Conservation (phyloP, 225 moss, liverwort and hornwort genomes). For the Ulota crispa region DNA sequence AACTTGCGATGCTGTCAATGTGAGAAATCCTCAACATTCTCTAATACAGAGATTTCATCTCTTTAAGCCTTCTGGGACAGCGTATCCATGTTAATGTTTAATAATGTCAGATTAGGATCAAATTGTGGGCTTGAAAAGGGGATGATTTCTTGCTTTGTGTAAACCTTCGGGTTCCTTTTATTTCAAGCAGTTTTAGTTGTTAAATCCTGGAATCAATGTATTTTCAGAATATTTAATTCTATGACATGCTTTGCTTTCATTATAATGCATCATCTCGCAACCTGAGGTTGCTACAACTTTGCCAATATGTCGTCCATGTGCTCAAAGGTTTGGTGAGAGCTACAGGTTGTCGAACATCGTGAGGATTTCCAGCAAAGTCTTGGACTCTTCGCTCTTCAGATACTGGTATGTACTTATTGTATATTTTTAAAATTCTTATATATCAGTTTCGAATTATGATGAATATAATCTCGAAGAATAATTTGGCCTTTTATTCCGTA, state of each 20-base stretch:
- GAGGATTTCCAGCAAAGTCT: conserved; percentile 55
- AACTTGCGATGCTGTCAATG: conserved; percentile 26
- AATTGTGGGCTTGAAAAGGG: conserved; percentile 4
- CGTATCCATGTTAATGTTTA: neutral
- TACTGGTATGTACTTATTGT: conserved; percentile 58
- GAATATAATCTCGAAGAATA: no score
- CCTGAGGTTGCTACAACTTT: neutral
- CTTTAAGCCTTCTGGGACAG: neutral
- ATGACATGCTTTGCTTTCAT: neutral
- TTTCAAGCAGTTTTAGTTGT: neutral
- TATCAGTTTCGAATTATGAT: no score
- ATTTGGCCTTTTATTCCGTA: neutral
- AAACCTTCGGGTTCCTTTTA: neutral
- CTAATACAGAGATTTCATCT: neutral
- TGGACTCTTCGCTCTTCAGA: conserved; percentile 66
- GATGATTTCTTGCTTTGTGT: conserved; percentile 1
- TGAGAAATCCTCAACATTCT: conserved; percentile 20
- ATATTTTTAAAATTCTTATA: no score
- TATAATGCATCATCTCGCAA: neutral
- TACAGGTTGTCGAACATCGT: conserved; percentile 54
- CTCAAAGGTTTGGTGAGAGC: conserved; percentile 26
- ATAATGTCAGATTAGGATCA: neutral
- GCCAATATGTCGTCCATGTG: conserved; percentile 2
- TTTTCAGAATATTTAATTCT: neutral
- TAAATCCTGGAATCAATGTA: neutral